A percentile compares a stretch with the other conserved stretches of the same genome.
These are phyloP conservation scores for Chlorella sp. DNA, from an alignment of 139 green algal genomes.

Conservation along the genomic window DNA sequence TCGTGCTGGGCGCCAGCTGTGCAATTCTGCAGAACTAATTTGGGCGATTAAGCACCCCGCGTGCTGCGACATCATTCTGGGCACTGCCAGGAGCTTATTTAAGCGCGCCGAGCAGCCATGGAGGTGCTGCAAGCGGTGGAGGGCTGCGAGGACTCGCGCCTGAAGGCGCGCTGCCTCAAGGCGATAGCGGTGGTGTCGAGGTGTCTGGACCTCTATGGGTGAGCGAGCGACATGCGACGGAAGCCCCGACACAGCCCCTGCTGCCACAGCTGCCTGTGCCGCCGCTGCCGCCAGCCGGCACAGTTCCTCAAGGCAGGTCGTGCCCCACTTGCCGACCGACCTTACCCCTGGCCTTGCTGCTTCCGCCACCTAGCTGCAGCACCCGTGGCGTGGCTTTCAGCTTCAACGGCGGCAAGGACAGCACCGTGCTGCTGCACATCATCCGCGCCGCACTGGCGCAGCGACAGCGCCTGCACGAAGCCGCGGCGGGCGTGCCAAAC, in stretches of 20 bases:
- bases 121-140: constrained; percentile 56
- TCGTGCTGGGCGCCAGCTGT: too few species aligned
- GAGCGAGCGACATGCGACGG: not conserved
- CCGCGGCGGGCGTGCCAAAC: not conserved
- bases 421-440: constrained; percentile 92
- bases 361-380: not conserved
- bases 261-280: not conserved
- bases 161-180: constrained; percentile 49
- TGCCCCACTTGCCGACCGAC: not conserved
- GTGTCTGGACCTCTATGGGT: constrained; percentile 64
- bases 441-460: constrained; percentile 63
- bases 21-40: too few species aligned
- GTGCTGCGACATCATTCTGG: too few species aligned
- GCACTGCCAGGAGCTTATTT: too few species aligned
- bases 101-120: constrained; percentile 24
- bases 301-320: too few species aligned
- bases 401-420: constrained; percentile 97
- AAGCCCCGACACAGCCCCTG: not conserved
- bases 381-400: constrained; percentile 76
- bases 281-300: not conserved
- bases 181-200: constrained; percentile 53
- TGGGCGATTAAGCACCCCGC: too few species aligned
- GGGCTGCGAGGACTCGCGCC: constrained; percentile 33
- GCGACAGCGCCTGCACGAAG: not conserved
- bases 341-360: not conserved